Evolutionary conservation across 768 basidiomycete species (phyloP), one percentile per base, ranked within the genome.

Genomic region (Obba rivulosa): DNA sequence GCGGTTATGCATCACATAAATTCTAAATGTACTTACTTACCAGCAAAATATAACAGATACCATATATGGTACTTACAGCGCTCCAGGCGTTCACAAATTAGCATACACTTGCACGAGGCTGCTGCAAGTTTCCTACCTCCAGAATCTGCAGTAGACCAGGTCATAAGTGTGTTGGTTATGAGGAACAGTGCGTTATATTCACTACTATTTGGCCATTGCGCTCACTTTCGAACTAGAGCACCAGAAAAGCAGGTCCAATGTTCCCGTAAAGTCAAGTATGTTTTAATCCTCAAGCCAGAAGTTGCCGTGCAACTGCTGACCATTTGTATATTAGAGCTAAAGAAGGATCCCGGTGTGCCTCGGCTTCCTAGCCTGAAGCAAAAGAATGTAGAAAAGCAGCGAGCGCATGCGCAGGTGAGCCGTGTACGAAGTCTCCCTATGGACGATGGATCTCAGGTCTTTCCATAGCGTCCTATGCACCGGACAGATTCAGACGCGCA

Each of bases 321-420:
- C 34, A 18, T 35, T 24, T 22, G 8, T 10, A 14, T 17, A 11
- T 4, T 49, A 92, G 90, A 87, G 61, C 69, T 92, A 35, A 92
- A 87, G 67, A 93, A 90, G 62, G 92, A 95, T 63, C 87, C 88
- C 31, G 93, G 92, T 16, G 71, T 96, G 2, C 92, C 92, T 5
- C 82, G 86, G 59, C 76, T 95, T 2, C 85, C 88, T 14, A 74
- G 81, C 66, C 69, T 87, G 41, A 89, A 88, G 69, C 68, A 70
- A 17, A 69, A 74, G 50, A 77, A 78, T 68, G 73, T 72, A 47
- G 75, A 70, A 34, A 78, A 74, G 49, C 71, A 74, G 36, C 23
- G 48, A 14, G 46, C 38, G 3, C 46, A 48, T 11, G 41, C 49
- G 1, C 28, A 31, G 5, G 35, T 42, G 28, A 42, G 35, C 14